phyloP scores from a whole-genome alignment of 257 asterid genomes.

The Nicotiana undulata region DNA sequence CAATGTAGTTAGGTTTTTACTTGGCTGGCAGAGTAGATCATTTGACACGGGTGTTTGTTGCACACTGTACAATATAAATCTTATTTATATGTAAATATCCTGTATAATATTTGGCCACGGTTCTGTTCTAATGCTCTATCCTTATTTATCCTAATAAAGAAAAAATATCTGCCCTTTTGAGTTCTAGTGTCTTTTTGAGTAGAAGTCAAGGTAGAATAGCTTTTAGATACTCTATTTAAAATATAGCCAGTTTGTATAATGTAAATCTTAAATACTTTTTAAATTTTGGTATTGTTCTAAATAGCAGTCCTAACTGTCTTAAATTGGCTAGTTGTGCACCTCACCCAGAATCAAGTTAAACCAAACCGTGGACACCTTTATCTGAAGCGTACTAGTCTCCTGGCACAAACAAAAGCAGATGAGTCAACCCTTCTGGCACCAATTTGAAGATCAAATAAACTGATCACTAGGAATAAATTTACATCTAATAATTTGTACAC shows the following conservation, averaged over 20 bases:
- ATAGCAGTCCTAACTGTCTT: too few species aligned
- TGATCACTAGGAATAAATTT: not conserved
- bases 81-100: constrained; percentile 4
- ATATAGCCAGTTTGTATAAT: too few species aligned
- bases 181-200: too few species aligned
- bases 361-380: too few species aligned
- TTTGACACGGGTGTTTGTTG: constrained; percentile 5
- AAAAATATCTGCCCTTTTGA: not conserved
- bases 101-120: constrained; percentile 5
- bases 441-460: not conserved
- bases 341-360: too few species aligned
- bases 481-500: not conserved
- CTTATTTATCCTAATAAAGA: not conserved
- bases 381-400: too few species aligned
- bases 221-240: too few species aligned
- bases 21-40: constrained; percentile 7
- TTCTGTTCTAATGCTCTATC: not conserved
- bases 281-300: too few species aligned
- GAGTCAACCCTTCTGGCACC: not conserved
- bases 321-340: too few species aligned
- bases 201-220: too few species aligned
- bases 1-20: constrained; percentile 7
- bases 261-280: too few species aligned
- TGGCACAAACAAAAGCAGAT: not conserved
- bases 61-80: constrained; percentile 6